Conservation (phyloP, 805 yeast genomes). For the Metschnikowia koreensis region DNA sequence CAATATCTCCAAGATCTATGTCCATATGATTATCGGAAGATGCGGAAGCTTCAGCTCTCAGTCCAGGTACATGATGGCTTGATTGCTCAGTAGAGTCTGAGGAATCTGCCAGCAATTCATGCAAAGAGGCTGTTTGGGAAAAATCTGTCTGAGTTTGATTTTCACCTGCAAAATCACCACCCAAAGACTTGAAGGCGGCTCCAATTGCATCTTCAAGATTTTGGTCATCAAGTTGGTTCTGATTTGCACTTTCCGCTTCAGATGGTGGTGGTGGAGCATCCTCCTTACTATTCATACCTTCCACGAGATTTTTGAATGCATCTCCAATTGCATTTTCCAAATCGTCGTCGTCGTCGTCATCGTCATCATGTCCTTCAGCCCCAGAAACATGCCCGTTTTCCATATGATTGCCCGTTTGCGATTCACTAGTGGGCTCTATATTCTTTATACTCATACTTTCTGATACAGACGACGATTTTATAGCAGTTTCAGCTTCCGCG, state of each 20-base stretch:
- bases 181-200: conserved; percentile 15
- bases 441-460: not conserved
- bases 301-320: conserved; percentile 21
- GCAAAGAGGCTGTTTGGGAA: not conserved
- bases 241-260: not conserved
- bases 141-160: not conserved
- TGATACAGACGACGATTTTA: not conserved
- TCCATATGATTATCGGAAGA: conserved; percentile 21
- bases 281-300: not conserved
- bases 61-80: not conserved
- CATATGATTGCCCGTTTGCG: not conserved
- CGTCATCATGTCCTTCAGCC: not conserved
- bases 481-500: not conserved
- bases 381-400: not conserved
- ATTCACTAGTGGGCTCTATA: not conserved
- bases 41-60: conserved; percentile 2
- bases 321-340: conserved; percentile 28
- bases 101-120: not conserved
- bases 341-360: conserved; percentile 1
- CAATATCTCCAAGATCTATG: conserved; percentile 23
- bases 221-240: not conserved
- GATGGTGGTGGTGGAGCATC: not conserved
- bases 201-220: conserved; percentile 11
- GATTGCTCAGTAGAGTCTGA: not conserved
- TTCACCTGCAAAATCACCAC: conserved; percentile 17